Conservation (phyloP, 78 protist genomes). For the Chrysochromulina tobinii region DNA sequence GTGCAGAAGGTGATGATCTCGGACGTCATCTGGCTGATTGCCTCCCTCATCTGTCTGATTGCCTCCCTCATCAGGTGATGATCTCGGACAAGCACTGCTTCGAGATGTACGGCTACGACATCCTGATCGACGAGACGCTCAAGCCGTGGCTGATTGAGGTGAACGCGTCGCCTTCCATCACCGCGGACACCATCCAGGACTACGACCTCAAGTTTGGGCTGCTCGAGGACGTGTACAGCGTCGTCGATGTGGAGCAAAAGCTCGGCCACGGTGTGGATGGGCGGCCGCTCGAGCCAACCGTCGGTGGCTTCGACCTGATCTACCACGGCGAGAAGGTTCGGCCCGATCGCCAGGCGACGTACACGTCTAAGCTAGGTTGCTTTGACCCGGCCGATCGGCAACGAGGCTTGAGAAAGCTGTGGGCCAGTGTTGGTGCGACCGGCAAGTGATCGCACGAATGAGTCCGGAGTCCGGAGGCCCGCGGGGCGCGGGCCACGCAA, state of each 20-base stretch:
- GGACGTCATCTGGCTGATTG: background rate
- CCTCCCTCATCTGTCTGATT: background rate
- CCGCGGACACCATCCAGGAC: constrained; percentile 57
- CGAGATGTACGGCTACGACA: constrained; percentile 81
- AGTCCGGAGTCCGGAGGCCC: no score
- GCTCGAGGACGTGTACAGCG: constrained; percentile 9
- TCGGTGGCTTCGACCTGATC: constrained; percentile 32
- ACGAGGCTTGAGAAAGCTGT: no score
- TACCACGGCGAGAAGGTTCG: background rate
- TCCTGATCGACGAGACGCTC: constrained; percentile 58
- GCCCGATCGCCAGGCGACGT: no score
- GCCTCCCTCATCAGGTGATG: constrained; percentile 29
- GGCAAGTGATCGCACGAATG: no score
- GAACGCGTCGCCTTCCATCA: constrained; percentile 74
- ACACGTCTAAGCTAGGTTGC: no score
- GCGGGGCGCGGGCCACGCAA: no score
- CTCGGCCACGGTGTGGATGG: background rate
- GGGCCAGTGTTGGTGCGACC: no score
- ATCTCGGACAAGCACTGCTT: constrained; percentile 83
- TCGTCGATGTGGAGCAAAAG: background rate
- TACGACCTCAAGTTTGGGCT: constrained; percentile 29
- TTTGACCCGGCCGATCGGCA: no score
- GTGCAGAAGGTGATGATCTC: constrained; percentile 55
- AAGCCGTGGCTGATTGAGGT: constrained; percentile 79
- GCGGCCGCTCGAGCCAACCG: background rate